phyloP scores from a whole-genome alignment of 306 rosid species.

The Prunus armeniaca region DNA sequence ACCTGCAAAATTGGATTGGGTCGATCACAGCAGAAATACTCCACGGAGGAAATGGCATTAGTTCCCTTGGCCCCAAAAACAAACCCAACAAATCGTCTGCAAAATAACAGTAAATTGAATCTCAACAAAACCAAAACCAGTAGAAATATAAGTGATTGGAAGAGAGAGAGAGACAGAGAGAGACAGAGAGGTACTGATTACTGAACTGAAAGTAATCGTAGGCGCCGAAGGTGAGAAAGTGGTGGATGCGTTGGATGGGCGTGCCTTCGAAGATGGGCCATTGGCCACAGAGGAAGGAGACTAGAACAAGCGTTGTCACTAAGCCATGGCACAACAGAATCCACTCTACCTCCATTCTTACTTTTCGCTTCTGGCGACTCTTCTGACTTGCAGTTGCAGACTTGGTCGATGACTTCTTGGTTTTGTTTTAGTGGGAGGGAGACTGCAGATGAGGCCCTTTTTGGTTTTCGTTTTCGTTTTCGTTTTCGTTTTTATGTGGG shows the following conservation, averaged over 20 bases:
- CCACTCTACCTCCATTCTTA: conserved; percentile 70
- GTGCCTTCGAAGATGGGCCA: conserved; percentile 96
- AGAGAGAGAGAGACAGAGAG: not conserved
- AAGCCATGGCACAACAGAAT: conserved; percentile 67
- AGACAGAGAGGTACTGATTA: conserved; percentile 5
- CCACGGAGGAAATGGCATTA: conserved; percentile 56
- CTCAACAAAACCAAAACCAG: not conserved
- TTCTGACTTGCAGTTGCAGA: not conserved
- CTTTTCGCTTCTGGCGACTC: not conserved
- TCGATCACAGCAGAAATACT: conserved; percentile 82
- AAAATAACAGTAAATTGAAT: not conserved
- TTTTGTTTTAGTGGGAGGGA: too few relatives aligned
- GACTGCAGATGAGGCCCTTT: too few relatives aligned
- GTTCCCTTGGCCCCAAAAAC: conserved; percentile 70
- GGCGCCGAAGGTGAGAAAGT: conserved; percentile 73
- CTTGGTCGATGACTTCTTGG: not conserved
- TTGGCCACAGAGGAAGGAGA: conserved; percentile 89
- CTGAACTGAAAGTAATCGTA: conserved; percentile 75
- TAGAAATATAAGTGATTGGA: not conserved
- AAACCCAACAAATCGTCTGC: conserved; percentile 67
- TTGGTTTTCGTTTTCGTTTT: too few relatives aligned
- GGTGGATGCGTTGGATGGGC: conserved; percentile 67
- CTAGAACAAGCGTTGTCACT: conserved; percentile 49
- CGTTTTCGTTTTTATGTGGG: too few relatives aligned
- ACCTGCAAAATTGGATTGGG: conserved; percentile 97